These are phyloP conservation scores for Sapria himalayana DNA, from an alignment of 345 rosid genomes.

Conservation along the genomic window DNA sequence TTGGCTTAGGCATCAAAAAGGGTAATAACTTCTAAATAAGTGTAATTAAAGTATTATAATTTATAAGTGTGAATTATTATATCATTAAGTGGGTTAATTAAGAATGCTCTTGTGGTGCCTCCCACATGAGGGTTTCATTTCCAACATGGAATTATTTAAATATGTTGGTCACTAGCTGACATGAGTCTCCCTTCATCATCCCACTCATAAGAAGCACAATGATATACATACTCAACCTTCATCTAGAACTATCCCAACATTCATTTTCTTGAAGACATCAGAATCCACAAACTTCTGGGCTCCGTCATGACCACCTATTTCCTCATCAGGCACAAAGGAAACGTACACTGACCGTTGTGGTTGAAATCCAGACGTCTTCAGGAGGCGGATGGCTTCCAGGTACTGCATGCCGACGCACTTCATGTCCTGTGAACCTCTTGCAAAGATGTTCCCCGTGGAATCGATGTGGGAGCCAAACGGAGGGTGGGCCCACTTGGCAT, in stretches of 20 bases:
- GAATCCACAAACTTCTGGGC: conserved; percentile 52
- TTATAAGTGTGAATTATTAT: too few relatives aligned
- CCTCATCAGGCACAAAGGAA: conserved; percentile 78
- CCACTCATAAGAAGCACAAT: too few relatives aligned
- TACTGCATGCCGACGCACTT: conserved; percentile 96
- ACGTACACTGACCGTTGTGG: conserved; percentile 59
- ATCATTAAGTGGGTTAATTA: too few relatives aligned
- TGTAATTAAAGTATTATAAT: too few relatives aligned
- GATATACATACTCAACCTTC: too few relatives aligned
- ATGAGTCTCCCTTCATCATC: too few relatives aligned
- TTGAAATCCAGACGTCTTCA: conserved; percentile 35
- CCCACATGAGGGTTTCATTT: too few relatives aligned
- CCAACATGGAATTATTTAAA: too few relatives aligned
- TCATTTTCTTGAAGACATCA: conserved; percentile 33
- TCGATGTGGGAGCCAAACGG: conserved; percentile 67
- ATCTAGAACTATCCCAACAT: conserved; percentile 63
- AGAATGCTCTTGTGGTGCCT: too few relatives aligned
- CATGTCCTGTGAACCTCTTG: conserved; percentile 96
- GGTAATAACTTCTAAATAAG: too few relatives aligned
- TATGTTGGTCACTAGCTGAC: too few relatives aligned
- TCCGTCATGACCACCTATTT: conserved; percentile 87
- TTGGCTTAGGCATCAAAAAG: too few relatives aligned
- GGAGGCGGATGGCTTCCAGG: conserved; percentile 59
- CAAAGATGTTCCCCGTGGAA: conserved; percentile 44
- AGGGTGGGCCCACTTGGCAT: conserved; percentile 52